A percentile compares a stretch with the other conserved stretches of the same genome.
These are phyloP conservation scores for Cinchona pubescens DNA, from an alignment of 257 asterid species.

Conservation along the genomic window DNA sequence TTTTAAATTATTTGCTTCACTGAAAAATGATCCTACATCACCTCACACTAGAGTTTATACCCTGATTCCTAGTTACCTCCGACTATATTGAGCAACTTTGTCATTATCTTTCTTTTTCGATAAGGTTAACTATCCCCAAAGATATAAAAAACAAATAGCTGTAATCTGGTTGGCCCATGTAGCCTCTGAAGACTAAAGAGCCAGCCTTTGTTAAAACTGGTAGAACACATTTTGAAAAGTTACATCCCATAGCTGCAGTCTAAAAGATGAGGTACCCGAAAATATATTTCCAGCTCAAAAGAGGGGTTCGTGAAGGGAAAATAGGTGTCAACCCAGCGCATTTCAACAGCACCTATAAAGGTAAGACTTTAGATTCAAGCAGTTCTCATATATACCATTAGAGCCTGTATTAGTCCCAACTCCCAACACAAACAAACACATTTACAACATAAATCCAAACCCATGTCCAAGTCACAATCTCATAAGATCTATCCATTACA, in stretches of 20 bases:
- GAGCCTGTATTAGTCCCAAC: background rate
- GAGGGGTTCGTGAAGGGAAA: constrained; percentile 95
- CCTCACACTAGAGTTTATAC: background rate
- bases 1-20: background rate
- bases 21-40: background rate
- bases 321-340: constrained; percentile 98
- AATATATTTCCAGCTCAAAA: constrained; percentile 87
- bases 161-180: background rate
- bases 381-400: background rate
- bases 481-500: background rate
- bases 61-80: background rate
- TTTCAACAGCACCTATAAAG: constrained; percentile 75
- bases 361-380: background rate
- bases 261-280: constrained; percentile 55
- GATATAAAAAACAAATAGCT: too few species aligned
- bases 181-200: constrained; percentile 9
- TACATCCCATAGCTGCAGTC: background rate
- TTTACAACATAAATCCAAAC: background rate
- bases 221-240: background rate
- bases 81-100: background rate
- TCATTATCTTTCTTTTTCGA: constrained; percentile 5
- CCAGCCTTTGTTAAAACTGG: background rate
- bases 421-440: background rate
- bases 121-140: too few species aligned
- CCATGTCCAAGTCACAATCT: background rate